Evolutionary conservation across 805 yeast genomes (phyloP), one percentile per base, ranked within the genome.

Genomic region (Saccharomycopsis fermentans): DNA sequence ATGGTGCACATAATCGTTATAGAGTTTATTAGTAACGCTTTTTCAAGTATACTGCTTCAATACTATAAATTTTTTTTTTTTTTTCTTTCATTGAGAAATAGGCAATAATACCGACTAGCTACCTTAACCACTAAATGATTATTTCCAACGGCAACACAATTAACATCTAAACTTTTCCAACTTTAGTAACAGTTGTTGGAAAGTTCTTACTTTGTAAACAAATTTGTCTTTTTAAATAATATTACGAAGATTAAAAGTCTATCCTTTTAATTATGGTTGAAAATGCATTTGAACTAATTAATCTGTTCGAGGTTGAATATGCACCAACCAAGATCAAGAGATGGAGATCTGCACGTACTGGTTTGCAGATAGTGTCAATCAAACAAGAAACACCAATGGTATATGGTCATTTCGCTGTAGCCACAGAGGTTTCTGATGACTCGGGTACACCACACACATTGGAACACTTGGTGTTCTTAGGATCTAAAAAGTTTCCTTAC

Each of bases 401-500:
- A 2, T 84, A 85, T 66, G 99, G 98, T n/a, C 87, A 86, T 68
- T 90, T 94, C 70, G 95, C 97, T 0, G 96, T 94, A 3, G 97
- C 96, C 17, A 90, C 98, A 0, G 98, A 94, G 69, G 88, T 89
- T 55, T 74, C 78, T 24, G 83, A 90, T 67, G 94, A 91, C 69
- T 81, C 90, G 26, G 99, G 99, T 6, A 82, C 88, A 63, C 99
- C 99, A 1, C 99, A 94, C 67, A 94, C 99, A 1, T 72, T 94
- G 56, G 99, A 94, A 72, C 99, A 94, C 72, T 75, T 94, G 70
- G 79, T 92, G 39, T 94, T 94, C 70, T 88, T 90, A 96, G 99
- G 99, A 1, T 88, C 96, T 2, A 76, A 84, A 63, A 82, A 84
- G 59, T 88, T 83, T 65, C 98, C 98, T 0, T 92, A 86, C 70